Evolutionary conservation across 768 basidiomycete genomes (phyloP).

Genomic region (Mycena amicta): DNA sequence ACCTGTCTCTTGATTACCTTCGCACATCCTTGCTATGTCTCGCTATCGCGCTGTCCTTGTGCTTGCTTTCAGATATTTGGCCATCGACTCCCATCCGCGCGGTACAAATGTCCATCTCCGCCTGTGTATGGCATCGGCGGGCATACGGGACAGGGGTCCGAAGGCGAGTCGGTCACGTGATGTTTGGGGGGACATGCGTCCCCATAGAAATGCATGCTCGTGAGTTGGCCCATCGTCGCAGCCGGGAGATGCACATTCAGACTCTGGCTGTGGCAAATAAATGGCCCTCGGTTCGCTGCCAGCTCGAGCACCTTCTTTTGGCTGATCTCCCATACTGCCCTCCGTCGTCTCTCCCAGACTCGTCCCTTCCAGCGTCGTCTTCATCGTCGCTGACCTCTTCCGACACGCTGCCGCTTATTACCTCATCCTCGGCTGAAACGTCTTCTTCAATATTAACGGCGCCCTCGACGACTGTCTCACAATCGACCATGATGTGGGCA

Average conservation of each 20-base stretch:
- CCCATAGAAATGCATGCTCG: slow-evolving; percentile 81
- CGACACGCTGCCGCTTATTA: slow-evolving; percentile 4
- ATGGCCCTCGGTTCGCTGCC: slow-evolving; percentile 82
- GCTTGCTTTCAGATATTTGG: too few species aligned
- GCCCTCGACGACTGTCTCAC: slow-evolving; percentile 8
- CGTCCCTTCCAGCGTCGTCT: not conserved
- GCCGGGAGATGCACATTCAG: slow-evolving; percentile 76
- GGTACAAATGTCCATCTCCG: too few species aligned
- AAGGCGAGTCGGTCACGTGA: too few species aligned
- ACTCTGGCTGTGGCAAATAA: slow-evolving; percentile 81
- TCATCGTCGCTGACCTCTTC: slow-evolving; percentile 8
- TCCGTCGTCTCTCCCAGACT: not conserved
- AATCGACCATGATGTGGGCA: slow-evolving; percentile 2
- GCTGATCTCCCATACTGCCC: slow-evolving; percentile 78
- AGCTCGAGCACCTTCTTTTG: slow-evolving; percentile 84
- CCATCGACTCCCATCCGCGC: too few species aligned
- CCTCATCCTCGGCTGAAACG: slow-evolving; percentile 4
- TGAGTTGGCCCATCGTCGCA: slow-evolving; percentile 74
- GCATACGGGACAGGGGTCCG: too few species aligned
- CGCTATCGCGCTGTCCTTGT: too few species aligned
- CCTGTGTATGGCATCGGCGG: too few species aligned
- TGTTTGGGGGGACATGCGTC: too few species aligned
- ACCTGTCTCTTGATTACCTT: too few species aligned
- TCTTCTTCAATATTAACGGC: slow-evolving; percentile 18
- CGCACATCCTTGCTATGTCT: too few species aligned